Evolutionary conservation across 148 eudicot genomes (phyloP).

Genomic region (Rhododendron henanense): DNA sequence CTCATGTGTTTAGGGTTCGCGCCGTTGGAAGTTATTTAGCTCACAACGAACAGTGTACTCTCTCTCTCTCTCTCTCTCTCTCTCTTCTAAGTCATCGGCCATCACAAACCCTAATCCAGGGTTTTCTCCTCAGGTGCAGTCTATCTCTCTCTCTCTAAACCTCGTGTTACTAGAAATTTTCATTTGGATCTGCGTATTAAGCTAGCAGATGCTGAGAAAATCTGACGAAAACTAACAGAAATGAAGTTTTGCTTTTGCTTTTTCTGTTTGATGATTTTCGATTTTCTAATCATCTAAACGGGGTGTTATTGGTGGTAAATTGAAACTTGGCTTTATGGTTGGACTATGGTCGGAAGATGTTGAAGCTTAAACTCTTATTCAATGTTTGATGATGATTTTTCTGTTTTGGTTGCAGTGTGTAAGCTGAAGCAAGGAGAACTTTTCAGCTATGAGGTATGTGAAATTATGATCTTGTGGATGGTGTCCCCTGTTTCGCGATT

Average conservation of each 20-base stretch:
- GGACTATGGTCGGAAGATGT: neutral
- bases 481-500: neutral
- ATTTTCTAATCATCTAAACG: neutral
- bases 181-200: neutral
- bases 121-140: constrained; percentile 18
- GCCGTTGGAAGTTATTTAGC: neutral
- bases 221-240: neutral
- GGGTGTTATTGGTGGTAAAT: neutral
- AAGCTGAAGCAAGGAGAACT: neutral
- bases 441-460: constrained; percentile 14
- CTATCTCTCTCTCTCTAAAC: neutral
- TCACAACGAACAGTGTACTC: too few species aligned
- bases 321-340: neutral
- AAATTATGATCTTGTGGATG: neutral
- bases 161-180: constrained; percentile 2
- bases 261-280: neutral
- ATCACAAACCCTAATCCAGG: constrained; percentile 18
- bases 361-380: neutral
- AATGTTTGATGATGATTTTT: neutral
- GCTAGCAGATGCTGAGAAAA: neutral
- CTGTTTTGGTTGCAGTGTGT: constrained; percentile 3
- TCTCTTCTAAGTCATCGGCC: constrained; percentile 7
- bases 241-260: neutral
- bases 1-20: neutral
- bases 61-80: too few species aligned